phyloP scores from a whole-genome alignment of 768 basidiomycete genomes.

The Collybiopsis luxurians region DNA sequence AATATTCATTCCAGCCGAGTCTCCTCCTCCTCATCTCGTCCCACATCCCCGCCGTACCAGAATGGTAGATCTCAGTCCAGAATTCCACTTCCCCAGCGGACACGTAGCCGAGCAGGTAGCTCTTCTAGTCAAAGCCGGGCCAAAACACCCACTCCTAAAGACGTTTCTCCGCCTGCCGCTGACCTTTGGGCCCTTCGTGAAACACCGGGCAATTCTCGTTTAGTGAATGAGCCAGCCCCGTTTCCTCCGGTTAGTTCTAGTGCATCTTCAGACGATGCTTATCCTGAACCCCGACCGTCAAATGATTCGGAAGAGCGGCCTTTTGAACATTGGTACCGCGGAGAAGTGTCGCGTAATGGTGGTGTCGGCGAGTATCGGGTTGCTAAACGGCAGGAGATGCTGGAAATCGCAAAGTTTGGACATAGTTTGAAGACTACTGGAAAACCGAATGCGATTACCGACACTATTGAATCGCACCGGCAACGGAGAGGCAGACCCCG shows the following conservation, averaged over 20 bases:
- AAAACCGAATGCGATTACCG: constrained; percentile 17
- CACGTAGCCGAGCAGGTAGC: constrained; percentile 40
- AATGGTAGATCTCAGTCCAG: constrained; percentile 25
- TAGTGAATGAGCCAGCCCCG: constrained; percentile 65
- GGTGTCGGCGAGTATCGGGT: constrained; percentile 85
- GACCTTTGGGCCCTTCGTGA: constrained; percentile 9
- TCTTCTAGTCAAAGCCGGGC: constrained; percentile 6
- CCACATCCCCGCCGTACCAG: constrained; percentile 15
- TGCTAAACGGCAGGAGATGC: constrained; percentile 75
- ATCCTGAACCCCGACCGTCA: constrained; percentile 52
- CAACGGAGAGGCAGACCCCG: constrained; percentile 39
- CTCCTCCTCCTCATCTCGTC: constrained; percentile 43
- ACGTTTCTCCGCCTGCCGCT: background rate
- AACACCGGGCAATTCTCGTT: constrained; percentile 35
- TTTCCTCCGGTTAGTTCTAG: constrained; percentile 42
- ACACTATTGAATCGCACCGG: constrained; percentile 21
- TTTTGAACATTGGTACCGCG: constrained; percentile 89
- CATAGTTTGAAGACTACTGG: constrained; percentile 36
- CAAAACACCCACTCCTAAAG: background rate
- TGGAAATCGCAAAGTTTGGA: constrained; percentile 85
- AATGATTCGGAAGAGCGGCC: constrained; percentile 79
- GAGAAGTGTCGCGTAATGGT: constrained; percentile 81
- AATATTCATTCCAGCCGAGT: constrained; percentile 25
- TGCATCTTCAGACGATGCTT: constrained; percentile 37
- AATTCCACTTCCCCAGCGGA: constrained; percentile 45